Base-by-base conservation (phyloP, 306 rosid species). In the Dalbergia oliveri region DNA sequence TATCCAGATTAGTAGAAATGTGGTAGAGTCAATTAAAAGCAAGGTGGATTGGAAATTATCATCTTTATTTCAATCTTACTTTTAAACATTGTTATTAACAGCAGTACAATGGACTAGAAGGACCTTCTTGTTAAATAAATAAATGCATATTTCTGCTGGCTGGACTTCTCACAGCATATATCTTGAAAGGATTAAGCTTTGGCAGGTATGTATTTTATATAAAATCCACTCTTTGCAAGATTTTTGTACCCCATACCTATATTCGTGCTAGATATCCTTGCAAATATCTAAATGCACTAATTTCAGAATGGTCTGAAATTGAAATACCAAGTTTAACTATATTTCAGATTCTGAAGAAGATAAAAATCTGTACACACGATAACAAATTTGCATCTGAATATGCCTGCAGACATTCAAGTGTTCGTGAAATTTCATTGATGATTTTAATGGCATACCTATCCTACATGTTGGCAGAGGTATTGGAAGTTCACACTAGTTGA, bases 391-490 rank as follows among this genome's bases (percentile, higher is more conserved):
- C 18, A 79, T 69, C 80, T 78, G 21, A 19, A 5, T 76, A 59
- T 75, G 33, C 44, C 60, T 86, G 67, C 92, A 94, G 99, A 75
- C 97, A 93, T 85, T 89, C 97, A 53, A 93, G 94, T 84, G 87
- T 93, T 43, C 93, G 99, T 0, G 97, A 94, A 88, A 85, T 93
- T 76, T 54, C 99, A 11, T 3, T 94, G 83, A 89, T 89, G 96
- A 82, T 94, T 66, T 83, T 94, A 82, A 91, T 90, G 97, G 94
- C 99, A n/a, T 93, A 94, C 78, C 87, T 94, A 23, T 94, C 97
- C 76, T 94, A 93, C 87, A 89, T 84, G 97, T 84, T 93, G 85
- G 86, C 99, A 56, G 99, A 94, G 99, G 99, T 94, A 69, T 21
- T 58, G 19, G 12, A 31, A 76, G 26, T 65, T 50, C 73, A 34